Evolutionary conservation across 768 basidiomycete species (phyloP).

Genomic region (Terana coerulea): DNA sequence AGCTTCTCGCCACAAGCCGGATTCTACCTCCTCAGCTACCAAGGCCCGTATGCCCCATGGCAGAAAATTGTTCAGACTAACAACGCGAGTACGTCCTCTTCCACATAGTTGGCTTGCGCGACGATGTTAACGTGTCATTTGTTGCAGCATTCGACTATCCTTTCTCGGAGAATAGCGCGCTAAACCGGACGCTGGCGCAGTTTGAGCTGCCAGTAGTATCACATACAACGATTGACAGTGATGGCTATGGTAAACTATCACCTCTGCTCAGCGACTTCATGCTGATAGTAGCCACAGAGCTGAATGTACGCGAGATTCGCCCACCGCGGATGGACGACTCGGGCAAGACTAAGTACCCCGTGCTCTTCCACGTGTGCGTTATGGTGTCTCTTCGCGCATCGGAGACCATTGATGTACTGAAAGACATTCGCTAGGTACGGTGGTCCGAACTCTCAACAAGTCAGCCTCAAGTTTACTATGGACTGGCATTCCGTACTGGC

Average conservation of each 20-base stretch:
- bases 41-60: conserved; percentile 83
- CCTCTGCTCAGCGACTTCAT: conserved; percentile 16
- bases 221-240: conserved; percentile 70
- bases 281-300: conserved; percentile 42
- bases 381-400: conserved; percentile 3
- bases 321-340: conserved; percentile 93
- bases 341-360: conserved; percentile 94
- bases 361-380: conserved; percentile 78
- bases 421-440: conserved; percentile 59
- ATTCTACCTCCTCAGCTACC: conserved; percentile 78
- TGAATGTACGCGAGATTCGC: conserved; percentile 88
- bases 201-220: conserved; percentile 71
- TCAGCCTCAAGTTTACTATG: conserved; percentile 58
- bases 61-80: conserved; percentile 69
- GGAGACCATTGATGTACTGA: conserved; percentile 1
- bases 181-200: conserved; percentile 59
- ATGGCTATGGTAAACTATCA: conserved; percentile 59
- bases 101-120: no score
- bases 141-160: conserved; percentile 55
- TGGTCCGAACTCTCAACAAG: conserved; percentile 82
- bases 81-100: conserved; percentile 36
- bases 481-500: conserved; percentile 90
- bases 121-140: neutral
- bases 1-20: conserved; percentile 83
- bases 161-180: conserved; percentile 64